Percentiles rank a stretch among this genome's conserved stretches.
Conservation (phyloP, 805 yeast species). For the Lachancea quebecensis region DNA sequence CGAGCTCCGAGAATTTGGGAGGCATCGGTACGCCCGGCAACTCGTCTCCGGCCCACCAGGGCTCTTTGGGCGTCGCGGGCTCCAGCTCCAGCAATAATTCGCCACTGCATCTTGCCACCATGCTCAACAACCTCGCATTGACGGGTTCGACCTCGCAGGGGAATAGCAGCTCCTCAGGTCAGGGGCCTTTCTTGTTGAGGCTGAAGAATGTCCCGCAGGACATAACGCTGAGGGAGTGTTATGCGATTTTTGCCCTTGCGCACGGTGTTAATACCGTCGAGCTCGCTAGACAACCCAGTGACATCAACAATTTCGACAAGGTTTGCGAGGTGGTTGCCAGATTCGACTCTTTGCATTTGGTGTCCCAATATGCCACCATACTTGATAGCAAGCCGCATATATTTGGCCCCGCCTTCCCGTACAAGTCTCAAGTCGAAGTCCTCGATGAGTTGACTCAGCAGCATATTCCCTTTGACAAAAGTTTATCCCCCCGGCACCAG, state of each 20-base stretch:
- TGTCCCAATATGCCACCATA: constrained; percentile 37
- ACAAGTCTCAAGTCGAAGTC: constrained; percentile 35
- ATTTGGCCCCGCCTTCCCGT: constrained; percentile 44
- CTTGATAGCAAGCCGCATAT: constrained; percentile 36
- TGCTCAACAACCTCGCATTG: constrained; percentile 25
- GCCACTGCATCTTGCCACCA: constrained; percentile 26
- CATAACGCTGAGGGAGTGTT: constrained; percentile 58
- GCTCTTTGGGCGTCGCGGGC: constrained; percentile 8
- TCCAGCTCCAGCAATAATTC: constrained; percentile 13
- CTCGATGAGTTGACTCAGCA: constrained; percentile 32
- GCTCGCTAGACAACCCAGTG: constrained; percentile 31
- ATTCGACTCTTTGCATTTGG: constrained; percentile 39
- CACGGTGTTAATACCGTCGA: constrained; percentile 51
- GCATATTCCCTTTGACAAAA: constrained; percentile 16
- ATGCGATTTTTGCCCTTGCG: constrained; percentile 62
- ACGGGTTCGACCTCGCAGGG: constrained; percentile 12
- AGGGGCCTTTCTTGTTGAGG: constrained; percentile 31
- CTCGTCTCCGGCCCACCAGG: constrained; percentile 20
- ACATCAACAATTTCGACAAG: constrained; percentile 12
- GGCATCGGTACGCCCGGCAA: constrained; percentile 14
- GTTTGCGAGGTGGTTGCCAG: constrained; percentile 32
- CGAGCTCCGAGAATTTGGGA: constrained; percentile 18
- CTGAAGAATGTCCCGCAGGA: constrained; percentile 58
- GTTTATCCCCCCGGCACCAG: constrained; percentile 5
- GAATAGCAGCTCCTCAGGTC: constrained; percentile 5